A percentile compares a stretch with the other conserved stretches of the same genome.
These are phyloP conservation scores for Dendrobium officinale DNA, from an alignment of 106 monocot genomes.

Conservation along the genomic window DNA sequence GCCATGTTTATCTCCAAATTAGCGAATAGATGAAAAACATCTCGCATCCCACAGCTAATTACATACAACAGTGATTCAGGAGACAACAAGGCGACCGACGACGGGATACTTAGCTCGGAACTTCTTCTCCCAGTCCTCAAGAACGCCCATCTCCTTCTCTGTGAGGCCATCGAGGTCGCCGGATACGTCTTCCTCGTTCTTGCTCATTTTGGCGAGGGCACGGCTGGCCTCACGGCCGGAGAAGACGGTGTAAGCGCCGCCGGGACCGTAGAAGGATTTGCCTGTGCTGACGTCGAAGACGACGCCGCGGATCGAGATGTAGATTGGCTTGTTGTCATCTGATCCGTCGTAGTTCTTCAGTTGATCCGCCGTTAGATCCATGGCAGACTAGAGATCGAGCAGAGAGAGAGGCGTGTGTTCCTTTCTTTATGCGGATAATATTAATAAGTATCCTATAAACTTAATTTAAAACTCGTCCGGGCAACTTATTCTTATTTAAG, in stretches of 20 bases:
- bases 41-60: neutral
- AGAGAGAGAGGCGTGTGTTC: too few relatives aligned
- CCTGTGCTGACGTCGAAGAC: conserved; percentile 81
- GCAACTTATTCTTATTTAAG: too few relatives aligned
- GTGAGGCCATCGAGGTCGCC: conserved; percentile 62
- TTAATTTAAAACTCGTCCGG: too few relatives aligned
- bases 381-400: neutral
- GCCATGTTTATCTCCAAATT: neutral
- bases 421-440: too few relatives aligned
- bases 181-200: conserved; percentile 58
- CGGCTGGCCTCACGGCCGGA: conserved; percentile 80
- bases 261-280: conserved; percentile 82
- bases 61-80: neutral
- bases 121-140: conserved; percentile 89
- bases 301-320: conserved; percentile 57
- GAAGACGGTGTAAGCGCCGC: conserved; percentile 78
- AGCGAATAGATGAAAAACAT: neutral
- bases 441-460: too few relatives aligned
- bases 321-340: conserved; percentile 71
- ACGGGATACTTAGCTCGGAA: conserved; percentile 90
- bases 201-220: conserved; percentile 94
- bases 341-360: conserved; percentile 68
- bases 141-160: conserved; percentile 73
- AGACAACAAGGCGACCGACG: conserved; percentile 50
- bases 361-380: conserved; percentile 67